phyloP scores from a whole-genome alignment of 2,329 filamentous ascomycete genomes.

The Coniella lustricola region DNA sequence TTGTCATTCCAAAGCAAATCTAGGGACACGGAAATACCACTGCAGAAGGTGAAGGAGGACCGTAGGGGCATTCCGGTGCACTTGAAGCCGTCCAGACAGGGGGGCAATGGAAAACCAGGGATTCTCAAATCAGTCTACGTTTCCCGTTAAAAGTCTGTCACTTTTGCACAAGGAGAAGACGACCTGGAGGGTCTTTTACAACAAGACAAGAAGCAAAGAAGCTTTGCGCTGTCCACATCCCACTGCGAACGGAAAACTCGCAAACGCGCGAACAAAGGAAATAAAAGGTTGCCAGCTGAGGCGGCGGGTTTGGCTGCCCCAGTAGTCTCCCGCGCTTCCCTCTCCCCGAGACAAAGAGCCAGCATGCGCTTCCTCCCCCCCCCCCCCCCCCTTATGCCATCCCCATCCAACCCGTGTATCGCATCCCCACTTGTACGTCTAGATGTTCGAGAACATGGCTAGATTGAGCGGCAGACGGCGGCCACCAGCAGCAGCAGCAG shows the following conservation, averaged over 20 bases:
- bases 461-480: background rate
- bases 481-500: background rate
- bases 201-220: background rate
- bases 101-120: too few relatives aligned
- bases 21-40: background rate
- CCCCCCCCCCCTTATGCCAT: too few relatives aligned
- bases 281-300: constrained; percentile 22
- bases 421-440: background rate
- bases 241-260: constrained; percentile 24
- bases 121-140: too few relatives aligned
- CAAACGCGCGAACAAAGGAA: constrained; percentile 22
- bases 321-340: constrained; percentile 33
- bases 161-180: constrained; percentile 1
- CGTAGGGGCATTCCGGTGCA: background rate
- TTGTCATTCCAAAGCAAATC: background rate
- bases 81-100: background rate
- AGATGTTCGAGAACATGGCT: too few relatives aligned
- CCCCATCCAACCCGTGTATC: background rate
- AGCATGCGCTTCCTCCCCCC: constrained; percentile 6
- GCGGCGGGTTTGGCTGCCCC: constrained; percentile 17
- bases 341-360: constrained; percentile 33
- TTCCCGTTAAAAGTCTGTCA: background rate
- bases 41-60: background rate
- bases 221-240: background rate
- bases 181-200: too few relatives aligned